Evolutionary conservation across 441 rosid species (phyloP), one percentile per base, ranked within the genome.

Genomic region (Metrosideros polymorpha): DNA sequence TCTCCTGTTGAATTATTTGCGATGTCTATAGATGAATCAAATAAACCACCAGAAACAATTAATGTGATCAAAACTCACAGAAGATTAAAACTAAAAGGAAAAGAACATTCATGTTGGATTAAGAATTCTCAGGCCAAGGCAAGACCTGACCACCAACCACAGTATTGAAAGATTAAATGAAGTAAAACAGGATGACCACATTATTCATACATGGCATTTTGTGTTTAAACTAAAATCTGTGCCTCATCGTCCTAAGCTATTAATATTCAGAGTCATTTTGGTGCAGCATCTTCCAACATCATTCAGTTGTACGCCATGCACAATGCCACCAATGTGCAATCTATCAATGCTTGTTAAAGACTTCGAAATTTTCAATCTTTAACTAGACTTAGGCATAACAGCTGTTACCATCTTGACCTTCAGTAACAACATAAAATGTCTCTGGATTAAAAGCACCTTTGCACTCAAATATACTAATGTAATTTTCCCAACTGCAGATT

Each of bases 1-100:
- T 90, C 88, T 96, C 98, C 99, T 96, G 92, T 83, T 89, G 84
- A 17, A 84, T 45, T 79, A 42, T 75, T 42, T 75, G 82, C 18
- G 14, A 39, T 13, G 6, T 39, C 42, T 42, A 42, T 42, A 75
- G 82, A 83, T 51, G 53, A 85, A 51, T 32, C 24, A 4, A 84
- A 71, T 39, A 63, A 83, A 52, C 50, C 63, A 52, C 75, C 53
- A 39, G 49, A 42, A 75, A 75, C 18, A 75, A 75, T 35, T 75
- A 75, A 39, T 25, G 49, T 12, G 49, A 42, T 75, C 82, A 22
- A 75, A 49, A 75, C 49, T 24, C 7, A 42, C 49, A 24, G 82
- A 43, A 71, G 9, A 75, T 24, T 75, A 39, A 75, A 75, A 22
- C 30, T 39, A 39, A 75, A 71, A 42, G n/a, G 27, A 71, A 71